A percentile compares a stretch with the other conserved stretches of the same genome.
Conservation (phyloP, 257 asterid genomes). For the Capsicum baccatum region DNA sequence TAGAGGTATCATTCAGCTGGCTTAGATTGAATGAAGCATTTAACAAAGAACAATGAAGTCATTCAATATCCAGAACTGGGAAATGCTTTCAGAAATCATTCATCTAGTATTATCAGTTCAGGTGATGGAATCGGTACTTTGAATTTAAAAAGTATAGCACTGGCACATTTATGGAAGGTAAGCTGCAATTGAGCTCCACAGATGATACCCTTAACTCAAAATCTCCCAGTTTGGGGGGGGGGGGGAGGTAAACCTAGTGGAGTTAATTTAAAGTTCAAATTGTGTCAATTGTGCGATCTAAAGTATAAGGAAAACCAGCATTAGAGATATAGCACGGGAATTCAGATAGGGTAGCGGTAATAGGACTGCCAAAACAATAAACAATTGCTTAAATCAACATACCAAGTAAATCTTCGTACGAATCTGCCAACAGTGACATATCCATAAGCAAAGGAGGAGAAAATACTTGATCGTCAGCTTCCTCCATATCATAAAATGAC, state of each 20-base stretch:
- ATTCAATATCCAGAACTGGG: neutral
- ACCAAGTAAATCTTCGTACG: slow-evolving; percentile 98
- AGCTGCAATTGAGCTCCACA: neutral
- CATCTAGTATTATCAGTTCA: neutral
- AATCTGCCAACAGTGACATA: slow-evolving; percentile 67
- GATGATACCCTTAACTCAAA: neutral
- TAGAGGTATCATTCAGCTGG: neutral
- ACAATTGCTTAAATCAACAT: slow-evolving; percentile 34
- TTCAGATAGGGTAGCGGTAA: neutral
- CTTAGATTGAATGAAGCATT: neutral
- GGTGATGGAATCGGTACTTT: neutral
- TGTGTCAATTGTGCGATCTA: neutral
- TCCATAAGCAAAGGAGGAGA: slow-evolving; percentile 96
- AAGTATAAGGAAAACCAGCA: neutral
- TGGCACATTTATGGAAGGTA: slow-evolving; percentile 19
- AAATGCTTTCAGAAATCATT: neutral
- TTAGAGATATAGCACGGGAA: neutral
- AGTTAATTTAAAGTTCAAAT: neutral
- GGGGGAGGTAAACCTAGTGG: neutral
- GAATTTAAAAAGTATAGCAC: slow-evolving; percentile 5
- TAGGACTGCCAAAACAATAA: slow-evolving; percentile 13
- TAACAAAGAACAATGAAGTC: slow-evolving; percentile 11
- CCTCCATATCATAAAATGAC: slow-evolving; percentile 81
- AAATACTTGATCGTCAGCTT: slow-evolving; percentile 81
- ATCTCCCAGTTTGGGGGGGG: neutral